Evolutionary conservation across 306 rosid genomes (phyloP), one percentile per base, ranked within the genome.

Genomic region (Carpinus viminea): DNA sequence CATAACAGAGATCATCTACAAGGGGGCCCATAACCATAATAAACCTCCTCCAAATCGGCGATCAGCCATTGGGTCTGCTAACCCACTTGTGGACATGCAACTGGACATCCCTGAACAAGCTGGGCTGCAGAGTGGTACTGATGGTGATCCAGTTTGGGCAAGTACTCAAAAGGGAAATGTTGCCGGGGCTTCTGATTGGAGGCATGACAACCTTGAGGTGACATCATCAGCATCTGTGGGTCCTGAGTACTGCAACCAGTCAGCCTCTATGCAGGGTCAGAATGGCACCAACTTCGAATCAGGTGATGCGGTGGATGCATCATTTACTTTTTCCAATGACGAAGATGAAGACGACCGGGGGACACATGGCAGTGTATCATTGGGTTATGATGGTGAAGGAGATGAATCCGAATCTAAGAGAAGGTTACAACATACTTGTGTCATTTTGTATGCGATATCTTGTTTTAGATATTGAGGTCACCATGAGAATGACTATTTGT

Each of bases 361-460:
- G 31, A 91, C 98, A 66, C 97, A 92, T 85, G 97, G 97, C 74
- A 95, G 98, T 73, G 91, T 88, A 57, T 87, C 97, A 31, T 85
- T 91, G 81, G 97, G 89, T 54, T 83, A 85, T 82, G 98, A 89
- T 54, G 97, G 96, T 43, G 96, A 92, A 88, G 97, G 92, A 84
- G 99, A 93, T 86, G 96, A 91, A 86, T 91, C 93, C 11, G 99
- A 92, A 78, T 95, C 97, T 13, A 95, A 95, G 79, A 92, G 97
- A 91, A 89, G 97, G 97, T 92, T 74, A 78, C 76, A 70, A 60
- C 84, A 78, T 77, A 72, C 57, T 78, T 65, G 71, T 45, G 70
- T 17, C 72, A 3, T 31, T 78, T 83, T 70, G 64, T 50, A 31
- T 78, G 21, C 62, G 70, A 78, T 78, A 73, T 76, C 77, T 84